Percentiles rank a stretch among this genome's conserved stretches.
These are phyloP conservation scores for Uromyces viciae-fabae DNA, from an alignment of 1,284 basidiomycete species.

Conservation along the genomic window DNA sequence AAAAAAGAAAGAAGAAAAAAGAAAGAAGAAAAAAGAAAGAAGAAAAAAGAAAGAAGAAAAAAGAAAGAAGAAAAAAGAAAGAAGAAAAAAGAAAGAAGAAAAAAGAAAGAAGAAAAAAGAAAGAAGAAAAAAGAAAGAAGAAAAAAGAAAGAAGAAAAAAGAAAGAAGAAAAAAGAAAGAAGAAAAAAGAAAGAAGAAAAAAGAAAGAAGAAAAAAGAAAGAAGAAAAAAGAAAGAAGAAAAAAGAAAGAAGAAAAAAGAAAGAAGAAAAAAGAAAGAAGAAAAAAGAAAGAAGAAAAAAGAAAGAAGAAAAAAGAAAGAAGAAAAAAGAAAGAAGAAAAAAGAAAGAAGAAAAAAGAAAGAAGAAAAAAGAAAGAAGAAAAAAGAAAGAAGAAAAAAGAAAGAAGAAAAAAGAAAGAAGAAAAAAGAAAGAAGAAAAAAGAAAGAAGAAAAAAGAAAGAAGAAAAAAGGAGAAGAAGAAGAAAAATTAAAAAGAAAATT, in stretches of 20 bases:
- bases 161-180: neutral
- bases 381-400: neutral
- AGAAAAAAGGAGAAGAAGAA: neutral
- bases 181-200: neutral
- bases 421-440: neutral
- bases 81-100: neutral
- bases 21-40: neutral
- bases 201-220: neutral
- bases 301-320: neutral
- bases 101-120: neutral
- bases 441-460: no score
- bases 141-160: neutral
- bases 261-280: neutral
- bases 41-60: neutral
- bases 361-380: neutral
- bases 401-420: neutral
- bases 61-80: neutral
- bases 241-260: neutral
- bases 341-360: neutral
- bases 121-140: neutral
- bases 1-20: neutral
- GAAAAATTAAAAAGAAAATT: no score
- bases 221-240: neutral
- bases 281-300: neutral
- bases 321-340: neutral